These are phyloP conservation scores for Climacium dendroides DNA, from an alignment of 225 moss, liverwort and hornwort genomes.

Conservation along the genomic window DNA sequence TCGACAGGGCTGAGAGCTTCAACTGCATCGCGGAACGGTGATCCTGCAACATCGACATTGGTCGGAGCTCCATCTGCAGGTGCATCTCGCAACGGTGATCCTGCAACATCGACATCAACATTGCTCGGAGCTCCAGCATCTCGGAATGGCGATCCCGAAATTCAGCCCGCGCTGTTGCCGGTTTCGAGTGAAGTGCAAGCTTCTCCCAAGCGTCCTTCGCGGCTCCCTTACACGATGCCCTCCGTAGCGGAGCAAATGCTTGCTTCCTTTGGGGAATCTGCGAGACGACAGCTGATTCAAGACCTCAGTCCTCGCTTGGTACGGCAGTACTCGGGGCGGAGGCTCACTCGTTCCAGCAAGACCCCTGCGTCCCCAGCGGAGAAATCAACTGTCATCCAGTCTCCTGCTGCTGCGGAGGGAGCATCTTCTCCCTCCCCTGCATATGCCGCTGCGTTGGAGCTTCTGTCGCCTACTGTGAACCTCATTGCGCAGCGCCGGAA, in stretches of 20 bases:
- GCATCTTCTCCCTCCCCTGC: constrained; percentile 9
- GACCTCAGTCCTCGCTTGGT: constrained; percentile 8
- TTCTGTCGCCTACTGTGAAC: constrained; percentile 24
- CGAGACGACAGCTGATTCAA: neutral
- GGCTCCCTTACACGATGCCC: constrained; percentile 40
- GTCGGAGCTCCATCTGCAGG: neutral
- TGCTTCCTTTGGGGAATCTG: neutral
- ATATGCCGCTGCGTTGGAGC: constrained; percentile 27
- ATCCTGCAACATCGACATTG: neutral
- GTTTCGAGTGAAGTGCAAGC: neutral
- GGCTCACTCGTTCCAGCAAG: neutral
- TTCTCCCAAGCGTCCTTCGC: constrained; percentile 8
- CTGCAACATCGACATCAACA: neutral
- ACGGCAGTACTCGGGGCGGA: neutral
- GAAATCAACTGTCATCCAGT: neutral
- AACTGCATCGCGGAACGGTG: neutral
- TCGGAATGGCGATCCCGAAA: neutral
- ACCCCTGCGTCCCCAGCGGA: neutral
- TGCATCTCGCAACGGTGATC: neutral
- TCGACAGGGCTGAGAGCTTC: neutral
- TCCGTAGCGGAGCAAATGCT: constrained; percentile 20
- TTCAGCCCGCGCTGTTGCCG: neutral
- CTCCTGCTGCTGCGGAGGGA: neutral
- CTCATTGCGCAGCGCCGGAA: constrained; percentile 6
- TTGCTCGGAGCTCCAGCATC: neutral